Base-by-base conservation (phyloP, 1,284 basidiomycete species). In the Boletus mariae region DNA sequence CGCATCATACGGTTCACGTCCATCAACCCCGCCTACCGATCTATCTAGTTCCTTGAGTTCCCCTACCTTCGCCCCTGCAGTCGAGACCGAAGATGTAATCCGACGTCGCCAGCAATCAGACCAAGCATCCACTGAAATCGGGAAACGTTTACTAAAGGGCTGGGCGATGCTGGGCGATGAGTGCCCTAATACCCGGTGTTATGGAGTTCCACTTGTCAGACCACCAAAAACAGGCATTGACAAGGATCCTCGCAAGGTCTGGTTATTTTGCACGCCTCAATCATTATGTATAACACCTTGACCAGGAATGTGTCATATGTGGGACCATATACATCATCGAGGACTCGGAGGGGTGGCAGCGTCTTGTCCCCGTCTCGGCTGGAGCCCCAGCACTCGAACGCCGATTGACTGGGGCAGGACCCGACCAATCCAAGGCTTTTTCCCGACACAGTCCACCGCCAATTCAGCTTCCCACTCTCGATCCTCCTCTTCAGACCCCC, bases 141-240 rank as follows among this genome's bases (percentile, higher is more conserved):
- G 87, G 38, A 83, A 79, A 56, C 78, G 83, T 29, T 73, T 93
- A 56, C 70, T 93, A 44, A 84, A 82, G 65, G 90, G 90, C 41
- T 92, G 88, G 88, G 82, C 90, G 0, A 88, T 93, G 86, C 75
- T 93, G 20, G 87, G 79, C 40, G 89, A 92, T 47, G 89, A 91
- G 71, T 93, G 91, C 63, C 80, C 82, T 0, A 84, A 80, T 60
- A 61, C 63, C 26, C 71, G 72, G 35, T 91, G 89, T 61, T 85
- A 82, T 66, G 87, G 87, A 13, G 73, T 90, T 11, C 89, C 88
- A 29, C 77, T 91, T 29, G 85, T 89, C 51, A 75, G 86, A 47
- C 85, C 84, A 42, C 86, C 86, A n/a, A 86, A 80, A 65, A 61
- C 74, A 37, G 80, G 80, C 8, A 75, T 75, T 17, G 79, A 77